Conservation (phyloP, 352 stramenopile species). For the Phytophthora citricola region DNA sequence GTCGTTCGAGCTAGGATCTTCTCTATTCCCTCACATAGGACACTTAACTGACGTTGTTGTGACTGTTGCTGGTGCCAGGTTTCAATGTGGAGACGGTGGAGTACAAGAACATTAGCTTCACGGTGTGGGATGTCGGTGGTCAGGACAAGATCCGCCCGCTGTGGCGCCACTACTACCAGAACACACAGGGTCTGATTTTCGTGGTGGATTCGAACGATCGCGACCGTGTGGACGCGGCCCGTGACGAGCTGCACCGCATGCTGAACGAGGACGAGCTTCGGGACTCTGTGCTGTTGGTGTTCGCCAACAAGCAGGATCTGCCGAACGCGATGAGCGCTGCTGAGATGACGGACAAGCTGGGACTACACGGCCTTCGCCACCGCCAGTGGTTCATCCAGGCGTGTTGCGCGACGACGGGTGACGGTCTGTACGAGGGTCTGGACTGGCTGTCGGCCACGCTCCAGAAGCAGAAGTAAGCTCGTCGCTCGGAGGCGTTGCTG, state of each 20-base stretch:
- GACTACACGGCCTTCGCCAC: constrained; percentile 95
- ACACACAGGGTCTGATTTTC: constrained; percentile 99
- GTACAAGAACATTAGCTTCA: constrained; percentile 99
- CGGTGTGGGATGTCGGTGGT: constrained; percentile 99
- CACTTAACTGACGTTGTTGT: constrained; percentile 7
- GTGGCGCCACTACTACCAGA: constrained; percentile 99
- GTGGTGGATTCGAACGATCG: constrained; percentile 99
- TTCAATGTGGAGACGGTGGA: constrained; percentile 99
- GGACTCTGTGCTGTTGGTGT: constrained; percentile 97
- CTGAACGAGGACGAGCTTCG: constrained; percentile 98
- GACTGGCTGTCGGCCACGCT: constrained; percentile 96
- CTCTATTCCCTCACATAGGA: background rate
- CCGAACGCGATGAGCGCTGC: constrained; percentile 94
- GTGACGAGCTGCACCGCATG: constrained; percentile 98
- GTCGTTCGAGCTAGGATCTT: constrained; percentile 40
- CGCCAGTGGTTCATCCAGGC: constrained; percentile 99
- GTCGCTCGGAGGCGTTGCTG: constrained; percentile 6
- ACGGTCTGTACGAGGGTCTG: constrained; percentile 99
- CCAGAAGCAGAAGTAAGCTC: constrained; percentile 81
- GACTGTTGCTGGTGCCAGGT: constrained; percentile 38
- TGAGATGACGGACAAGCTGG: constrained; percentile 99
- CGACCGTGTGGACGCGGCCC: constrained; percentile 97
- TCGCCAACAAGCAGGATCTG: constrained; percentile 99
- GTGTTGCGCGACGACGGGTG: constrained; percentile 98
- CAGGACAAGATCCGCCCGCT: constrained; percentile 99